Evolutionary conservation across 305 asterid genomes (phyloP).

Genomic region (Plantago lanceolata): DNA sequence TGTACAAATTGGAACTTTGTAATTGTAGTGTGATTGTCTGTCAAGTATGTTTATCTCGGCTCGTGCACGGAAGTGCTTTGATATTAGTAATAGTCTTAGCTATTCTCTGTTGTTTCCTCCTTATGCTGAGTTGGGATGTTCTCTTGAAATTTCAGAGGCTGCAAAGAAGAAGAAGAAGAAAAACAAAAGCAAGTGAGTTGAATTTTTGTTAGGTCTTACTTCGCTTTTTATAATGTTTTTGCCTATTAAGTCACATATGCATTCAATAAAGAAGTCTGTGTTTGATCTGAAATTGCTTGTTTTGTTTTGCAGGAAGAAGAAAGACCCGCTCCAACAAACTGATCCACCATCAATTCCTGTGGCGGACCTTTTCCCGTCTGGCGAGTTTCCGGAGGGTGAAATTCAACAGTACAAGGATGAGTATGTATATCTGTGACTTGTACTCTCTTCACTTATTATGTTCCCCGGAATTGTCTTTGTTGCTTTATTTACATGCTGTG

Average conservation of each 20-base stretch:
- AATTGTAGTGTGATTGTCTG: too few relatives aligned
- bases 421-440: constrained; percentile 45
- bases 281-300: constrained; percentile 14
- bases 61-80: too few relatives aligned
- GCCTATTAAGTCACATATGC: background rate
- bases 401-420: constrained; percentile 88
- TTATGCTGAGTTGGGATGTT: background rate
- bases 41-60: too few relatives aligned
- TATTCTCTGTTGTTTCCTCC: background rate
- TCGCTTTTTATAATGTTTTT: background rate
- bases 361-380: constrained; percentile 69
- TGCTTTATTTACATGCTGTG: background rate
- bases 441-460: constrained; percentile 1
- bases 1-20: background rate
- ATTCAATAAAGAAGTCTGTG: background rate
- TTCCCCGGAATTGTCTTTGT: background rate
- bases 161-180: constrained; percentile 94
- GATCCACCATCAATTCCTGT: constrained; percentile 90
- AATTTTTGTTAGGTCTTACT: constrained; percentile 1
- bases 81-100: background rate
- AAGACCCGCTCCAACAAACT: constrained; percentile 67
- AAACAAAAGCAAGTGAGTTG: constrained; percentile 80
- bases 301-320: constrained; percentile 62
- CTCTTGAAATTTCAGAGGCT: constrained; percentile 40
- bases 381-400: constrained; percentile 98